These are phyloP conservation scores for Suillus occidentalis DNA, from an alignment of 768 basidiomycete species.

Conservation along the genomic window DNA sequence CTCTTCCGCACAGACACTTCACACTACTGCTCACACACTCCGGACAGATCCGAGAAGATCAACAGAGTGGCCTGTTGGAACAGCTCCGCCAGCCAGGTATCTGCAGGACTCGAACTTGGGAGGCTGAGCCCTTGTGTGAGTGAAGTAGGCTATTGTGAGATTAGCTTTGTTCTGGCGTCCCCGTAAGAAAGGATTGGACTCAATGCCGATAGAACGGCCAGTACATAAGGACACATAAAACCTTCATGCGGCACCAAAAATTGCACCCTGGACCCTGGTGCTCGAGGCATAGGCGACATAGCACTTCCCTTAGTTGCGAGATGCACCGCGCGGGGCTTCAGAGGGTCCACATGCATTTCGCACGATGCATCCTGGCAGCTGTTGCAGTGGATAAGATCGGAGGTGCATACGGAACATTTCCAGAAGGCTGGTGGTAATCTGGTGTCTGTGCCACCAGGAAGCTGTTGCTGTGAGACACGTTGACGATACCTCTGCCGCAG, in stretches of 20 bases:
- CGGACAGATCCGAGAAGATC: neutral
- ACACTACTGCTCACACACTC: too few relatives aligned
- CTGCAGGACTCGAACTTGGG: neutral
- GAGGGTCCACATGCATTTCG: neutral
- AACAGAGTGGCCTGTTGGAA: neutral
- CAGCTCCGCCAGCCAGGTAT: neutral
- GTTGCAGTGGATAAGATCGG: neutral
- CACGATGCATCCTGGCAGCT: neutral
- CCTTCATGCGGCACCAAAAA: neutral
- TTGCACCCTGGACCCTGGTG: neutral
- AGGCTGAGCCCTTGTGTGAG: neutral
- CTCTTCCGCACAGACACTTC: too few relatives aligned
- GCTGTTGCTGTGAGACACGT: neutral
- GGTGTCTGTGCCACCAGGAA: neutral
- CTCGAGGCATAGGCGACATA: neutral
- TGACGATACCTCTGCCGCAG: neutral
- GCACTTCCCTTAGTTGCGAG: neutral
- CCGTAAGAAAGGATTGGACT: neutral
- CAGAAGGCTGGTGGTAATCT: neutral
- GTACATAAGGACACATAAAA: neutral
- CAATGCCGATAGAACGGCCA: neutral
- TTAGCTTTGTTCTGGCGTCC: conserved; percentile 4
- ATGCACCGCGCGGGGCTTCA: neutral
- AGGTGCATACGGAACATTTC: neutral
- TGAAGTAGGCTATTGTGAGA: neutral